Base-by-base conservation (phyloP, 148 eudicot genomes). In the Nepenthes gracilis region DNA sequence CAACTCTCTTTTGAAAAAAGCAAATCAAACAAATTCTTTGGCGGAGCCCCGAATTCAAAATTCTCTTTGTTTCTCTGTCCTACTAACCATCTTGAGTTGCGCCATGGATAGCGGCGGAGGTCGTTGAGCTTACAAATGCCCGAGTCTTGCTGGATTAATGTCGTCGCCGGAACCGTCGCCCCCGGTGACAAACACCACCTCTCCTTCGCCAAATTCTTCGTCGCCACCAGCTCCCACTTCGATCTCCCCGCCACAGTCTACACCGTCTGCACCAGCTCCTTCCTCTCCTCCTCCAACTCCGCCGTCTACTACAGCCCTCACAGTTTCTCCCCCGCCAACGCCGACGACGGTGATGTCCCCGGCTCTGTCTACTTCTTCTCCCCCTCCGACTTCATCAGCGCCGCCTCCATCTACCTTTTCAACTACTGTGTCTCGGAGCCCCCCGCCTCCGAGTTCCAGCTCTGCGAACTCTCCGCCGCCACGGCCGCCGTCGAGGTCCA, bases 151-250 rank as follows among this genome's bases (percentile, higher is more conserved):
- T 40, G 45, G 45, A 40, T 40, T 8, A 40, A 77, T 77, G 81
- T 63, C 84, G n/a, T 67, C 83, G 45, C 81, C 84, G 61, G 64
- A 77, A 13, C 68, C 62, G 57, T 65, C 66, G 40, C 36, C 45
- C 7, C 70, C 77, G 61, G 15, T 67, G 33, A 35, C 55, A 33
- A 65, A 32, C 61, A 8, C 77, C 52, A 35, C 81, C 60, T 1
- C 76, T 5, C 59, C 83, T 7, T 61, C 85, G 0, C 70, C 85
- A 0, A 51, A 75, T 1, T 54, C 80, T 0, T 35, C 55, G 8
- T 37, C 84, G 37, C 35, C 76, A 11, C 35, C 78, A 11, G 50
- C 85, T 0, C 58, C 78, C 1, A 66, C 83, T 2, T 56, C 84
- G 0, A 50, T 70, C 0, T 36, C 77, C 1, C 40, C 78, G 0